Percentiles rank a stretch among this genome's conserved stretches.
Evolutionary conservation across 2,329 filamentous ascomycete species (phyloP).

Genomic region (Microdochium paspali): DNA sequence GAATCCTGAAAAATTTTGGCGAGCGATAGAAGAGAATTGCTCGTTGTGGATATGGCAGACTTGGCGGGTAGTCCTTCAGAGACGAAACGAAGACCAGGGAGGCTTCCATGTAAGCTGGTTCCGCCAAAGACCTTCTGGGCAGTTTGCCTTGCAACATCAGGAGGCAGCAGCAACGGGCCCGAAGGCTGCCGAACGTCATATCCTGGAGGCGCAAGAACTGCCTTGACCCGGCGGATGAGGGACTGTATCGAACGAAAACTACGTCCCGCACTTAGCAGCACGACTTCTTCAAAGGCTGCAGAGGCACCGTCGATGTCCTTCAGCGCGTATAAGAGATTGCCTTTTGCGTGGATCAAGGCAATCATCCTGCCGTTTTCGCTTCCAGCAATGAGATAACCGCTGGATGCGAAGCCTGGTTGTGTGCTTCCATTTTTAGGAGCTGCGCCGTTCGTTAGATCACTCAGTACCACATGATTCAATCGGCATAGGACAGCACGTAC

Average conservation of each 20-base stretch:
- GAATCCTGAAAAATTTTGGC: slow-evolving; percentile 98
- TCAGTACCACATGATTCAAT: background rate
- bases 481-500: background rate
- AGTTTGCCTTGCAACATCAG: slow-evolving; percentile 74
- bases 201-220: slow-evolving; percentile 47
- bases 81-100: slow-evolving; percentile 71
- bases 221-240: slow-evolving; percentile 70
- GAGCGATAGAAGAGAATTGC: slow-evolving; percentile 86
- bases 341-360: slow-evolving; percentile 91
- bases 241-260: slow-evolving; percentile 61
- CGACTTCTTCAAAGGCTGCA: slow-evolving; percentile 86
- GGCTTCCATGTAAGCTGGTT: slow-evolving; percentile 43
- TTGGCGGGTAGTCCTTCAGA: slow-evolving; percentile 62
- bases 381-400: slow-evolving; percentile 76
- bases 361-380: slow-evolving; percentile 88
- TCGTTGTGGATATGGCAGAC: slow-evolving; percentile 83
- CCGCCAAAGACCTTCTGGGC: slow-evolving; percentile 73
- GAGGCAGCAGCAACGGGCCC: slow-evolving; percentile 69
- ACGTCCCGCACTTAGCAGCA: slow-evolving; percentile 75
- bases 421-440: background rate
- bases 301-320: slow-evolving; percentile 76
- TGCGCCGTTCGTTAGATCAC: background rate
- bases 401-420: slow-evolving; percentile 55
- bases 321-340: slow-evolving; percentile 92
- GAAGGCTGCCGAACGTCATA: slow-evolving; percentile 20